Evolutionary conservation across 768 basidiomycete species (phyloP).

Genomic region (Pleurotus platypus): DNA sequence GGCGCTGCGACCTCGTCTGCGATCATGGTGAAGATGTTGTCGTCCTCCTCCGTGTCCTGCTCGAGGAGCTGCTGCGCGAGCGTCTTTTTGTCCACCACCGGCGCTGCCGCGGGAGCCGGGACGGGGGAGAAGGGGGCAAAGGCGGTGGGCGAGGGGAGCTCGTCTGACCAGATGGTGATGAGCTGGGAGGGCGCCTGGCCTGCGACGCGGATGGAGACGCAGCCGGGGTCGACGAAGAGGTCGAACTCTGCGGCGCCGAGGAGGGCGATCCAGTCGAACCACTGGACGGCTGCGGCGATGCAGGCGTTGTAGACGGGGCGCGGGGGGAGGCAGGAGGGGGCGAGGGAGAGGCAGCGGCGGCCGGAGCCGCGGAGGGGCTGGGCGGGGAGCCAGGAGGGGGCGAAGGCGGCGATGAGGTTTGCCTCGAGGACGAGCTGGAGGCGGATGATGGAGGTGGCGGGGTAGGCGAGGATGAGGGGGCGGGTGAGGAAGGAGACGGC

Average conservation of each 20-base stretch:
- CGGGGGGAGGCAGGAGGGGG: slow-evolving; percentile 66
- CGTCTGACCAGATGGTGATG: slow-evolving; percentile 68
- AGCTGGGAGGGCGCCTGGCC: slow-evolving; percentile 39
- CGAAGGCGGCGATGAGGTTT: slow-evolving; percentile 68
- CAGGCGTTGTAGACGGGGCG: slow-evolving; percentile 71
- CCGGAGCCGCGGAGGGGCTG: slow-evolving; percentile 69
- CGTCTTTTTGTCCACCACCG: slow-evolving; percentile 48
- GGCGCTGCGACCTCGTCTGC: slow-evolving; percentile 67
- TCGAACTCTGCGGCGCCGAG: slow-evolving; percentile 74
- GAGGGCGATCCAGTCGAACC: slow-evolving; percentile 76
- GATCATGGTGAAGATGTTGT: slow-evolving; percentile 71
- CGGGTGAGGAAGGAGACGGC: slow-evolving; percentile 72
- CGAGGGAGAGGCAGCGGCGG: slow-evolving; percentile 71
- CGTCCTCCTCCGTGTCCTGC: slow-evolving; percentile 68
- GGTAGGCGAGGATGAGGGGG: slow-evolving; percentile 53
- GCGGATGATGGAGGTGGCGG: slow-evolving; percentile 61
- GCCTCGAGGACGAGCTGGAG: slow-evolving; percentile 71
- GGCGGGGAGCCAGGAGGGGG: slow-evolving; percentile 59
- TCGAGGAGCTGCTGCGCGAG: slow-evolving; percentile 73
- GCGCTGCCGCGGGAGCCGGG: slow-evolving; percentile 10
- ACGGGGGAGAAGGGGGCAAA: slow-evolving; percentile 7
- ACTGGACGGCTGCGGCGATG: slow-evolving; percentile 64
- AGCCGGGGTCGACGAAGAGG: slow-evolving; percentile 78
- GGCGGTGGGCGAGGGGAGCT: slow-evolving; percentile 28
- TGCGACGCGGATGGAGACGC: slow-evolving; percentile 63